Percentiles rank a stretch among this genome's conserved stretches.
Conservation (phyloP, 2,329 filamentous ascomycete genomes). For the Neonectria hederae region DNA sequence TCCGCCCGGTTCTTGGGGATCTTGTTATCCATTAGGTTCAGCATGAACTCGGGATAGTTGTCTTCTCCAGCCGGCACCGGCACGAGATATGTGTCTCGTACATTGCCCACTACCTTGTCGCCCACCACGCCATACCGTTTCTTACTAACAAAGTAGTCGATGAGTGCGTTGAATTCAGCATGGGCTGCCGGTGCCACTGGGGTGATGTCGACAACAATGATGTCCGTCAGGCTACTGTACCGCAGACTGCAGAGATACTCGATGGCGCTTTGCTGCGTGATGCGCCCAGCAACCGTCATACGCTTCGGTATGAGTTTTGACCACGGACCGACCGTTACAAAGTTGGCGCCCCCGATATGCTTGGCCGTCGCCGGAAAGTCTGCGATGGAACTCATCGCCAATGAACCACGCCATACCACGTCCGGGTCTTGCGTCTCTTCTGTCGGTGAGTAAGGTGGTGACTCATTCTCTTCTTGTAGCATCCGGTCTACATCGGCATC, state of each 20-base stretch:
- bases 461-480: slow-evolving; percentile 82
- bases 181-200: slow-evolving; percentile 69
- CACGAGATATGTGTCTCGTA: slow-evolving; percentile 91
- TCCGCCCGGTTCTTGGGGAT: slow-evolving; percentile 78
- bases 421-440: slow-evolving; percentile 75
- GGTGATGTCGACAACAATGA: slow-evolving; percentile 80
- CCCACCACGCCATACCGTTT: slow-evolving; percentile 88
- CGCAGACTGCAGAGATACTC: slow-evolving; percentile 91
- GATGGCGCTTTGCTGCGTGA: slow-evolving; percentile 83
- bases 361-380: slow-evolving; percentile 81
- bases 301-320: slow-evolving; percentile 75
- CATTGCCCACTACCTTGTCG: slow-evolving; percentile 76
- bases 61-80: slow-evolving; percentile 79
- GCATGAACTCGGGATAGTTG: slow-evolving; percentile 84
- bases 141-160: slow-evolving; percentile 85
- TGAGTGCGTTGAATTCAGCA: slow-evolving; percentile 77
- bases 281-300: slow-evolving; percentile 79
- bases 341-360: slow-evolving; percentile 85
- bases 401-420: slow-evolving; percentile 79
- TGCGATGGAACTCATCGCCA: slow-evolving; percentile 81
- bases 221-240: slow-evolving; percentile 83
- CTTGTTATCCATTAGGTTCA: slow-evolving; percentile 85
- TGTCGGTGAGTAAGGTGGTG: slow-evolving; percentile 83
- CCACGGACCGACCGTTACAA: slow-evolving; percentile 74
- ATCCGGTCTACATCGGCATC: slow-evolving; percentile 93